Percentiles rank a stretch among this genome's conserved stretches.
phyloP scores from a whole-genome alignment of 768 basidiomycete genomes.

The Termitomyces sp. region DNA sequence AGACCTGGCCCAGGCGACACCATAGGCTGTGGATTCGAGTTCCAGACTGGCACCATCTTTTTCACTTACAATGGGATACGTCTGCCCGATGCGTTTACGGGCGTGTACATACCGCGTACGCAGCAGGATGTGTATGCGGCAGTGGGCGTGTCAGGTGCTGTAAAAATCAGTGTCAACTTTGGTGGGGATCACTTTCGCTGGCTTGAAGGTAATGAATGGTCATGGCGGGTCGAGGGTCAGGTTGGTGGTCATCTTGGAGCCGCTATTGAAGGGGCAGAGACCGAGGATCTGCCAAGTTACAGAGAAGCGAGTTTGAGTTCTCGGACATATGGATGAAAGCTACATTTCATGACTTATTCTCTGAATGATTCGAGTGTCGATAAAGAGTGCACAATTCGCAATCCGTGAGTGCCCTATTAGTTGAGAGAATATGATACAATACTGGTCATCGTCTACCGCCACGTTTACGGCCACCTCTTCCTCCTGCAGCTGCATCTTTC shows the following conservation, averaged over 20 bases:
- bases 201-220: conserved; percentile 61
- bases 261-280: conserved; percentile 23
- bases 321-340: not conserved
- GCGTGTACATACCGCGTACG: conserved; percentile 49
- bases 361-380: not conserved
- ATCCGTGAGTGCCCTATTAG: not conserved
- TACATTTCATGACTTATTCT: not conserved
- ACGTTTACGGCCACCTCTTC: conserved; percentile 22
- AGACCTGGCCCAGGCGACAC: conserved; percentile 41
- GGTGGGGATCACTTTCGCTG: conserved; percentile 55
- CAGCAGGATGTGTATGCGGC: conserved; percentile 59
- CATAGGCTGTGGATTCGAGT: conserved; percentile 63
- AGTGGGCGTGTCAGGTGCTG: conserved; percentile 50
- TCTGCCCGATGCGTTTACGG: conserved; percentile 51
- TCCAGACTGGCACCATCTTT: conserved; percentile 45
- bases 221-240: conserved; percentile 60
- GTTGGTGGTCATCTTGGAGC: conserved; percentile 48
- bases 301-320: not conserved
- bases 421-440: not conserved
- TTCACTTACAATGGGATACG: conserved; percentile 60
- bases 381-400: not conserved
- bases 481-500: conserved; percentile 28
- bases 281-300: conserved; percentile 46
- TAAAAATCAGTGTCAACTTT: conserved; percentile 60
- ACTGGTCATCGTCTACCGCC: conserved; percentile 19